Conservation (phyloP, 2,329 filamentous ascomycete species). For the Herpomyces periplanetae region DNA sequence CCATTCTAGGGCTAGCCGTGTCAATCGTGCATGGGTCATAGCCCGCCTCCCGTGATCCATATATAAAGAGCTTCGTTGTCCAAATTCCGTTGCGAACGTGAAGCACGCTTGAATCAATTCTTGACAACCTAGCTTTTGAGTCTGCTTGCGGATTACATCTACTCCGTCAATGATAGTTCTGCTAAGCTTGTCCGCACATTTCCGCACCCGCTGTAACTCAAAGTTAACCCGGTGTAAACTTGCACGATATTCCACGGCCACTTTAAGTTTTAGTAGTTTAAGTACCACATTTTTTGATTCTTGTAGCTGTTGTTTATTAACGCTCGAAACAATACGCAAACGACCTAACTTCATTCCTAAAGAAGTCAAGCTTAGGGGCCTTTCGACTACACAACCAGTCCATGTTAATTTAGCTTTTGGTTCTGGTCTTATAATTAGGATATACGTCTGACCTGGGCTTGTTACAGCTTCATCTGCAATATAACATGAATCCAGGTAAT, state of each 20-base stretch:
- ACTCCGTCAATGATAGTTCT: constrained; percentile 98
- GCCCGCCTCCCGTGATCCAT: constrained; percentile 82
- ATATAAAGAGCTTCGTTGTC: constrained; percentile 64
- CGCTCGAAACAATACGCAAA: constrained; percentile 51
- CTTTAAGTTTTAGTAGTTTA: constrained; percentile 47
- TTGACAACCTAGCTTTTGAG: constrained; percentile 44
- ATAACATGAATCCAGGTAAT: constrained; percentile 41
- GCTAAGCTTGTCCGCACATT: constrained; percentile 75
- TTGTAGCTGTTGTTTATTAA: constrained; percentile 29
- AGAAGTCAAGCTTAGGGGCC: constrained; percentile 31
- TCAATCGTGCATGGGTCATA: constrained; percentile 88
- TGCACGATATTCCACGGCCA: constrained; percentile 62
- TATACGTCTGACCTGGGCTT: constrained; percentile 39
- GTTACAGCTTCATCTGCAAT: constrained; percentile 25
- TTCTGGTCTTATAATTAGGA: constrained; percentile 51
- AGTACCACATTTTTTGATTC: constrained; percentile 27
- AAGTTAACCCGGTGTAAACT: constrained; percentile 71
- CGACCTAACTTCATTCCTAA: constrained; percentile 59
- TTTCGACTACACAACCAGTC: constrained; percentile 33
- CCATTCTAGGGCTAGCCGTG: constrained; percentile 76
- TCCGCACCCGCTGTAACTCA: constrained; percentile 68
- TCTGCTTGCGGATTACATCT: constrained; percentile 57
- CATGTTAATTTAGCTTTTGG: constrained; percentile 42
- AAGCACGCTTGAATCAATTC: constrained; percentile 94
- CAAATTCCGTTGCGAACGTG: constrained; percentile 93